A percentile compares a stretch with the other conserved stretches of the same genome.
These are phyloP conservation scores for Parmelia sp. DNA, from an alignment of 495 filamentous ascomycete genomes.

Conservation along the genomic window DNA sequence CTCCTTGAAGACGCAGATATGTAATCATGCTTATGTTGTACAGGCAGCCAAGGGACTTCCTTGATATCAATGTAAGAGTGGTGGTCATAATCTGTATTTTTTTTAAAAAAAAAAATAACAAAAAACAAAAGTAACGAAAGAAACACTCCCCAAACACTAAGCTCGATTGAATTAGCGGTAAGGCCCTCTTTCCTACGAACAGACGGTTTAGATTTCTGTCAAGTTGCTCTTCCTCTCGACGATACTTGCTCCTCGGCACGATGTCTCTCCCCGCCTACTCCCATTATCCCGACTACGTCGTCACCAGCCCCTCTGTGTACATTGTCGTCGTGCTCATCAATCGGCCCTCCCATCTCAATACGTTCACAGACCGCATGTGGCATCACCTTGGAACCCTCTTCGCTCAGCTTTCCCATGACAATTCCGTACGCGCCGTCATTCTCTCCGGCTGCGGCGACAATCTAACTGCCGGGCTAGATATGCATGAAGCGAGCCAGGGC, in stretches of 20 bases:
- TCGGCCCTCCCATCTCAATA: slow-evolving; percentile 81
- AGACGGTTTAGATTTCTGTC: too few species aligned
- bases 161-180: too few species aligned
- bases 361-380: slow-evolving; percentile 91
- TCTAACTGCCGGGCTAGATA: slow-evolving; percentile 74
- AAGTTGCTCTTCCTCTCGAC: background rate
- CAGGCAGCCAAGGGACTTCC: too few species aligned
- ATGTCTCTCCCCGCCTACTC: background rate
- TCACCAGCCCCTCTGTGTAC: slow-evolving; percentile 59
- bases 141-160: too few species aligned
- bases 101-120: too few species aligned
- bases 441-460: slow-evolving; percentile 75
- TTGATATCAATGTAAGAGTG: too few species aligned
- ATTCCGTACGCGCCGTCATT: slow-evolving; percentile 68
- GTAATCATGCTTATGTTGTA: too few species aligned
- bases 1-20: too few species aligned
- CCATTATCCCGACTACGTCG: slow-evolving; percentile 53
- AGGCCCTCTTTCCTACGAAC: too few species aligned
- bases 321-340: slow-evolving; percentile 93
- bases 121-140: too few species aligned
- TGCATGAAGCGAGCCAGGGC: slow-evolving; percentile 45
- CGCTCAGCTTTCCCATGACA: slow-evolving; percentile 60
- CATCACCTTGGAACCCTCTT: slow-evolving; percentile 70
- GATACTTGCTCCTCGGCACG: background rate
- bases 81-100: too few species aligned